These are phyloP conservation scores for Xylaria sp. DNA, from an alignment of 2,329 filamentous ascomycete species.

Conservation along the genomic window DNA sequence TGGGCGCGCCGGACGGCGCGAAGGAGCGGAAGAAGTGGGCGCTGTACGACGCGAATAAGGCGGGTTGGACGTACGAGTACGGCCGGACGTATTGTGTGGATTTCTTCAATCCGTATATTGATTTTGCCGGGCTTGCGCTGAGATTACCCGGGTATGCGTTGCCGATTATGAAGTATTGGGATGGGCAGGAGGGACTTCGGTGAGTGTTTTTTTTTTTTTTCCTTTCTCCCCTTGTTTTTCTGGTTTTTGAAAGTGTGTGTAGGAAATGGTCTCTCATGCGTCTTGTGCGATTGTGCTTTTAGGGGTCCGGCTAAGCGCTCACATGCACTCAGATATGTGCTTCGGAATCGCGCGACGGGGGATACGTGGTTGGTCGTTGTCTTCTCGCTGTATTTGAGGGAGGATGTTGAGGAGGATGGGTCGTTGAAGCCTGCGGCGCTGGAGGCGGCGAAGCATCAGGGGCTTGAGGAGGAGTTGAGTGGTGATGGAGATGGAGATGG, in stretches of 20 bases:
- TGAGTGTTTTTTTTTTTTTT: constrained; percentile 42
- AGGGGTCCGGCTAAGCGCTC: constrained; percentile 53
- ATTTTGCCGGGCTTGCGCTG: constrained; percentile 70
- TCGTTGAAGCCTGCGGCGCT: constrained; percentile 41
- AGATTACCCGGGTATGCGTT: constrained; percentile 67
- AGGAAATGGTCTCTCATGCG: constrained; percentile 24
- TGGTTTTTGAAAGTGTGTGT: no score
- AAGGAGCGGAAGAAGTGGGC: constrained; percentile 57
- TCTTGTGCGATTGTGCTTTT: constrained; percentile 1
- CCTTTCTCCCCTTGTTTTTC: constrained; percentile 12
- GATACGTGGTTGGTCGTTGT: constrained; percentile 75
- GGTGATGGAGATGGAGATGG: neutral
- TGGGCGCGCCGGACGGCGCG: constrained; percentile 48
- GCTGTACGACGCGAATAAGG: constrained; percentile 43
- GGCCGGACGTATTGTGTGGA: constrained; percentile 49
- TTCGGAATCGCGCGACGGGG: constrained; percentile 71
- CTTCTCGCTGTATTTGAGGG: constrained; percentile 69
- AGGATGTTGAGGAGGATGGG: constrained; percentile 57
- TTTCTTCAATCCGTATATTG: constrained; percentile 90
- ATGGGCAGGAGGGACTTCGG: constrained; percentile 65
- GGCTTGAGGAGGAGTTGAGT: constrained; percentile 19
- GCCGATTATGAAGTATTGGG: constrained; percentile 72
- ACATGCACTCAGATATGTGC: constrained; percentile 83
- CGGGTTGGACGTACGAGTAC: constrained; percentile 51
- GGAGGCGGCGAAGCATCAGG: constrained; percentile 32